Base-by-base conservation (phyloP, 768 basidiomycete species). In the Russula sp. region DNA sequence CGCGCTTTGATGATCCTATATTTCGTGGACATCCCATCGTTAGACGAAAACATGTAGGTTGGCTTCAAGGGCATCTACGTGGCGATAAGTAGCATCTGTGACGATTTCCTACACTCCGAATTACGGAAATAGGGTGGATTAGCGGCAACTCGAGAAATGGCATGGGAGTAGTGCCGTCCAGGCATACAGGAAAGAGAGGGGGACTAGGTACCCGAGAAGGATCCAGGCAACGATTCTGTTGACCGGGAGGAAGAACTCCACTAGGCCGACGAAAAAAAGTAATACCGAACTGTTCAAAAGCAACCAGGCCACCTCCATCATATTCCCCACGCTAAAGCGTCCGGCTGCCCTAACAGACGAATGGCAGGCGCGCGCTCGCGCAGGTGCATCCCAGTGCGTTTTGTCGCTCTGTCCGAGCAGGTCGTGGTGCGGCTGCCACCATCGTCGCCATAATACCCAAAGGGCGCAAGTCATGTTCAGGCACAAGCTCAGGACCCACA, bases 171-270 rank as follows among this genome's bases (percentile, higher is more conserved):
- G 38, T 29, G 29, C 34, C 52, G 14, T 41, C 41, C n/a, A 41
- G 42, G 18, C 54, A 7, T 43, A 43, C 2, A 55, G 41, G 42
- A 34, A 32, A 11, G 41, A 29, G 29, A 43, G 4, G 29, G 38
- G 29, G 4, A 29, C 14, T 20, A 43, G 11, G 41, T n/a, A 55
- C n/a, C 29, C 42, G 11, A 55, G 32, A 13, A 42, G 29, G 29
- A 43, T 32, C 53, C 53, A 32, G 16, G 41, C 7, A n/a, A 42
- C 29, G 6, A 29, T 47, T 18, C 39, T 55, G 22, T 48, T 55
- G 52, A 48, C 54, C 7, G 7, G 45, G 39, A 55, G 29, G 36
- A 60, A 29, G 16, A 55, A 60, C 29, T 60, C 53, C 25, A 48
- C 46, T 11, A 55, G 54, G 54, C 32, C 41, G 11, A 55, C n/a